A percentile compares a stretch with the other conserved stretches of the same genome.
Evolutionary conservation across 2,329 filamentous ascomycete genomes (phyloP).

Genomic region (Dactylellina leptospora): DNA sequence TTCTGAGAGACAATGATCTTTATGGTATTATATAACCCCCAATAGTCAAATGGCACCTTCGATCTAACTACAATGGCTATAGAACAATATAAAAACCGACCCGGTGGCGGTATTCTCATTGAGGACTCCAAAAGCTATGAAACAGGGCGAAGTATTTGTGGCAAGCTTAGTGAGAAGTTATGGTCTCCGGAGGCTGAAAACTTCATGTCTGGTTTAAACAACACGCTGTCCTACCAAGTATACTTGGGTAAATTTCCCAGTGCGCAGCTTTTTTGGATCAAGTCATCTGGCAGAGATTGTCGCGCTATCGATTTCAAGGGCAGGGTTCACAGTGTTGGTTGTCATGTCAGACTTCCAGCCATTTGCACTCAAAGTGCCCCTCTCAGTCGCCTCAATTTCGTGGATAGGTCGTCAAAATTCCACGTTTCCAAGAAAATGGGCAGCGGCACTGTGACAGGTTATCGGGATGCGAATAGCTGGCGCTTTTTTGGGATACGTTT

Average conservation of each 20-base stretch:
- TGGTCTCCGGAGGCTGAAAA: slow-evolving; percentile 22
- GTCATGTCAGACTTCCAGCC: slow-evolving; percentile 58
- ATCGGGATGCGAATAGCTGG: slow-evolving; percentile 64
- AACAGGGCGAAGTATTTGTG: slow-evolving; percentile 5
- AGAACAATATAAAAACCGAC: slow-evolving; percentile 23
- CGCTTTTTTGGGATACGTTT: slow-evolving; percentile 66
- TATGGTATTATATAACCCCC: slow-evolving; percentile 16
- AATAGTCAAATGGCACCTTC: not conserved
- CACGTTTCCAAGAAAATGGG: slow-evolving; percentile 61
- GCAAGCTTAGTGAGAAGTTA: slow-evolving; percentile 17
- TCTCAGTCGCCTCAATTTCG: slow-evolving; percentile 59
- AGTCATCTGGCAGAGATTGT: not conserved
- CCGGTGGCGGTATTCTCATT: slow-evolving; percentile 20
- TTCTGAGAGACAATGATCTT: slow-evolving; percentile 38
- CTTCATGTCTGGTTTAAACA: slow-evolving; percentile 29
- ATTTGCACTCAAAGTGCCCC: slow-evolving; percentile 63
- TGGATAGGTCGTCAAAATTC: slow-evolving; percentile 60
- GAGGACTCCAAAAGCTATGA: slow-evolving; percentile 3
- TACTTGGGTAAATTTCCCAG: slow-evolving; percentile 26
- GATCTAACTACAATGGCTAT: not conserved
- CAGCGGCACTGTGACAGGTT: slow-evolving; percentile 60
- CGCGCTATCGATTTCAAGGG: slow-evolving; percentile 58
- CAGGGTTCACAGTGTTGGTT: slow-evolving; percentile 48
- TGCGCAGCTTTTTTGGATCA: slow-evolving; percentile 31
- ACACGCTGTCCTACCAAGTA: slow-evolving; percentile 28